phyloP scores from a whole-genome alignment of 768 basidiomycete genomes.

The Phaeotremella skinneri region DNA sequence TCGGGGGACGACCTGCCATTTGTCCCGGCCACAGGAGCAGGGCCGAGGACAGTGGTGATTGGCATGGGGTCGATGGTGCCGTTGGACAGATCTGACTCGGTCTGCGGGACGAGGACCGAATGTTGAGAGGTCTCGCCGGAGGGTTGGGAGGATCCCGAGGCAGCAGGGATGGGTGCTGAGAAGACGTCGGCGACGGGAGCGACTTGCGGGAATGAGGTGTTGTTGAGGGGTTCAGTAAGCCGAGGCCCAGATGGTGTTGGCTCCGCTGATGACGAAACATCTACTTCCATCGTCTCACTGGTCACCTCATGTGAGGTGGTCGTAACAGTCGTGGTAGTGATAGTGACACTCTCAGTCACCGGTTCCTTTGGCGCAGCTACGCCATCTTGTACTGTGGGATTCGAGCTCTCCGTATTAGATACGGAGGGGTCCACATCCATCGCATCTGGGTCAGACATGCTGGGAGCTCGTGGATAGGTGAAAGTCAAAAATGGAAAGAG shows the following conservation, averaged over 20 bases:
- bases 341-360: not conserved
- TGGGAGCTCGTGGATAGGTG: not conserved
- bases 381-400: not conserved
- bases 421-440: not conserved
- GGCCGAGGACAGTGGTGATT: not conserved
- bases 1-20: not conserved
- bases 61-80: not conserved
- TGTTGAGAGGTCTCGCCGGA: not conserved
- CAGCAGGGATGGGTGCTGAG: not conserved
- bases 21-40: not conserved
- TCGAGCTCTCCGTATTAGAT: too few species aligned
- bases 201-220: not conserved
- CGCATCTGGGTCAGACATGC: not conserved
- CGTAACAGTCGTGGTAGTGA: not conserved
- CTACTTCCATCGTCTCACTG: not conserved
- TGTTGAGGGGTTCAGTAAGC: not conserved
- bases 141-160: not conserved
- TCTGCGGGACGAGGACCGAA: not conserved
- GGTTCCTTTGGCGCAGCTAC: not conserved
- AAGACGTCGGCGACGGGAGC: not conserved
- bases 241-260: not conserved
- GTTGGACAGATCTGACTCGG: not conserved
- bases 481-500: too few species aligned
- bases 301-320: not conserved
- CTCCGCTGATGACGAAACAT: not conserved